Conservation (phyloP, 768 basidiomycete genomes). For the Auriscalpium vulgare region DNA sequence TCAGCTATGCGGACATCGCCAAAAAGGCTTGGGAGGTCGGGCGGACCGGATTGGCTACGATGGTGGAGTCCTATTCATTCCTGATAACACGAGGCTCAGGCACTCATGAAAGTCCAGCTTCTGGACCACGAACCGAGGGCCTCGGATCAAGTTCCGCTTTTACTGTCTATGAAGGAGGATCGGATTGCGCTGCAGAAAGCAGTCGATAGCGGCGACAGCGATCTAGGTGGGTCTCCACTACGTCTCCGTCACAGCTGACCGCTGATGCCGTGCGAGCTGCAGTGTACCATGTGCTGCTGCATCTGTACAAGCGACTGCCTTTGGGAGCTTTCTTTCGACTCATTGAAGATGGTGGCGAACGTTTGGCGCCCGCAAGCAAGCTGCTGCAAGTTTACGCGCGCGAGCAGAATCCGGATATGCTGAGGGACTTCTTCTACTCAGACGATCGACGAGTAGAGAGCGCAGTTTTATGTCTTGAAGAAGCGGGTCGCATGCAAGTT, state of each 20-base stretch:
- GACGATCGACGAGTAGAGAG: constrained; percentile 94
- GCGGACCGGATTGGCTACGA: constrained; percentile 70
- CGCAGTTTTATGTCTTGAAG: constrained; percentile 81
- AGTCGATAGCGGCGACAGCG: constrained; percentile 90
- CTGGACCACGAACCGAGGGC: constrained; percentile 86
- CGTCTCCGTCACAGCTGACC: background rate
- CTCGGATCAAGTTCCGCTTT: constrained; percentile 88
- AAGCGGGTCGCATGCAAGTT: constrained; percentile 63
- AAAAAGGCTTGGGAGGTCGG: constrained; percentile 90
- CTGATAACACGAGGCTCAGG: too few species aligned
- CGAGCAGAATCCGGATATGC: constrained; percentile 85
- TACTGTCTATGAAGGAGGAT: constrained; percentile 93
- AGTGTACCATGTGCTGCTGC: constrained; percentile 93
- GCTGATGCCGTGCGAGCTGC: background rate
- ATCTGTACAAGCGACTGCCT: constrained; percentile 73
- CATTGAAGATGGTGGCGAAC: constrained; percentile 82
- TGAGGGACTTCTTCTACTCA: constrained; percentile 95
- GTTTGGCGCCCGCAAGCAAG: constrained; percentile 64
- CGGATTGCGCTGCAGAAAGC: constrained; percentile 81
- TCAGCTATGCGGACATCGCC: constrained; percentile 94
- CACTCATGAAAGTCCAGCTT: constrained; percentile 37
- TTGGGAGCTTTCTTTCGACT: constrained; percentile 92
- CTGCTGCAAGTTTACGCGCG: constrained; percentile 85
- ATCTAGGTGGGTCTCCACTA: constrained; percentile 55
- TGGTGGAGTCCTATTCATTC: constrained; percentile 35